Evolutionary conservation across 495 filamentous ascomycete species (phyloP).

Genomic region (Aspergillus funiculosus): DNA sequence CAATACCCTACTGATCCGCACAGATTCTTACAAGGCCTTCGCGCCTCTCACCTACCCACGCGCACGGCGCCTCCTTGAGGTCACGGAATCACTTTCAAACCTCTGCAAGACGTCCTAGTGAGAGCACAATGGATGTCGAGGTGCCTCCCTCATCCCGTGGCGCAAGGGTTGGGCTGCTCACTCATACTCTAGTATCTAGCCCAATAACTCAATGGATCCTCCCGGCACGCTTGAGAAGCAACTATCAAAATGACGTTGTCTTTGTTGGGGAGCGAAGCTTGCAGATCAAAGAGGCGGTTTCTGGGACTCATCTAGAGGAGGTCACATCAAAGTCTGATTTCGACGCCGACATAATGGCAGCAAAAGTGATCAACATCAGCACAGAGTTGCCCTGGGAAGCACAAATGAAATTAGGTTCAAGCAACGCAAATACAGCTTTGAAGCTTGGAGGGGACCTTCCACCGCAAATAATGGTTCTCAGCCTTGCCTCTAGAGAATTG

Average conservation of each 20-base stretch:
- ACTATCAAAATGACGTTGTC: slow-evolving; percentile 75
- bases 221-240: slow-evolving; percentile 67
- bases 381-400: slow-evolving; percentile 29
- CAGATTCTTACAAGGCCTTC: background rate
- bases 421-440: slow-evolving; percentile 6
- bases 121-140: slow-evolving; percentile 17
- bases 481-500: slow-evolving; percentile 60
- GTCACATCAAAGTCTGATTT: slow-evolving; percentile 71
- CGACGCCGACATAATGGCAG: slow-evolving; percentile 50
- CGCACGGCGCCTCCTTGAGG: background rate
- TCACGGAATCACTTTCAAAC: background rate
- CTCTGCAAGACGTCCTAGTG: slow-evolving; percentile 2
- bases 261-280: slow-evolving; percentile 67
- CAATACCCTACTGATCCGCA: background rate
- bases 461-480: slow-evolving; percentile 70
- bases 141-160: background rate
- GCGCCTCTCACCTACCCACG: background rate
- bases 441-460: slow-evolving; percentile 42
- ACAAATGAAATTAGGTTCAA: slow-evolving; percentile 23
- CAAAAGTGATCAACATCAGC: slow-evolving; percentile 39
- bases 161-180: slow-evolving; percentile 55
- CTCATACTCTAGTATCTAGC: slow-evolving; percentile 69
- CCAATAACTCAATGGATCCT: slow-evolving; percentile 72
- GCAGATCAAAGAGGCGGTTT: slow-evolving; percentile 61
- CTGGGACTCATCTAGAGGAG: slow-evolving; percentile 58